Evolutionary conservation across 1,284 basidiomycete genomes (phyloP).

Genomic region (Ustilago trichophora): DNA sequence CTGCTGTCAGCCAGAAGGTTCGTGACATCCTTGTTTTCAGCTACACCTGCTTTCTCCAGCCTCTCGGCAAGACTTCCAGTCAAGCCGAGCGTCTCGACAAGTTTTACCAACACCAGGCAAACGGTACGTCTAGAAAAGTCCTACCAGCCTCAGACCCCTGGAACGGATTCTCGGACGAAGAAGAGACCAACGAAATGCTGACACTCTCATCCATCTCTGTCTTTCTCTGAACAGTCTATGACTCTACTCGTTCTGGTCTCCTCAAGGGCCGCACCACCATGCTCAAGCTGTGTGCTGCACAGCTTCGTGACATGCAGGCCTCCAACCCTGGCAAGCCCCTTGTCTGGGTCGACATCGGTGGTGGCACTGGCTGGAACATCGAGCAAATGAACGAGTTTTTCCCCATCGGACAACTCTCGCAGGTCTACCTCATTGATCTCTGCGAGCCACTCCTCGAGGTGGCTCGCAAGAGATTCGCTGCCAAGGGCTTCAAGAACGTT

Average conservation of each 20-base stretch:
- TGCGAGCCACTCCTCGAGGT: conserved; percentile 80
- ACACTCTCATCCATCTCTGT: background rate
- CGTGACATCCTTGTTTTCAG: conserved; percentile 56
- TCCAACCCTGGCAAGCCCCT: conserved; percentile 70
- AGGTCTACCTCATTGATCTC: conserved; percentile 79
- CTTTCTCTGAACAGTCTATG: conserved; percentile 55
- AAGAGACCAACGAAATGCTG: no score
- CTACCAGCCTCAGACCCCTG: no score
- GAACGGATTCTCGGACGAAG: no score
- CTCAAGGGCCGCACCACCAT: conserved; percentile 64
- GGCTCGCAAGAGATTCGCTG: conserved; percentile 75
- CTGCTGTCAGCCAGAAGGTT: conserved; percentile 43
- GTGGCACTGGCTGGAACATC: conserved; percentile 83
- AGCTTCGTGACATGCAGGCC: conserved; percentile 71
- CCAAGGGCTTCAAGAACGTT: conserved; percentile 79
- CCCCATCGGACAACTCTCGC: conserved; percentile 67
- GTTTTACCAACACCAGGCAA: conserved; percentile 64
- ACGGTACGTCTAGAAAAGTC: no score
- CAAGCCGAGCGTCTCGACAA: conserved; percentile 64
- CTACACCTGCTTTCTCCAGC: conserved; percentile 66
- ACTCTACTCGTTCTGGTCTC: conserved; percentile 62
- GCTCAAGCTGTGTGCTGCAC: conserved; percentile 73
- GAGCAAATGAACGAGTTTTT: conserved; percentile 81
- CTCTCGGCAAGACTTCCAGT: conserved; percentile 62
- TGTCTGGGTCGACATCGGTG: conserved; percentile 84